phyloP scores from a whole-genome alignment of 2,329 filamentous ascomycete genomes.

The Verticillium dahliae region DNA sequence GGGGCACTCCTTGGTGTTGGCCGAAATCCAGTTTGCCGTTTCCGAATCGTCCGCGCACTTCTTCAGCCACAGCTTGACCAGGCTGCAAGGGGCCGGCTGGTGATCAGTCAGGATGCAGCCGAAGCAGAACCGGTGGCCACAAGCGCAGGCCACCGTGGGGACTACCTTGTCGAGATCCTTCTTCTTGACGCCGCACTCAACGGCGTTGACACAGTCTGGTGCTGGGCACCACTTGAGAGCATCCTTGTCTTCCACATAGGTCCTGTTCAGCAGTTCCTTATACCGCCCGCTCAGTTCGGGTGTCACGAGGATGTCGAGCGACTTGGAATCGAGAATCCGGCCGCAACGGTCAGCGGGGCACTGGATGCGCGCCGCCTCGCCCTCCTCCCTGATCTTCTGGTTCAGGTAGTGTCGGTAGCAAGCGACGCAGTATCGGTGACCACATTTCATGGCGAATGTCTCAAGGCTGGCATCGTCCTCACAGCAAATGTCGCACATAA shows the following conservation, averaged over 20 bases:
- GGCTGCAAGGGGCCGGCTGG: constrained; percentile 81
- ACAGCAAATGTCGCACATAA: constrained; percentile 92
- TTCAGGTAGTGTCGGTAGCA: constrained; percentile 88
- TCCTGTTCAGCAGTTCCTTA: constrained; percentile 78
- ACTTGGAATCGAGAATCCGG: constrained; percentile 84
- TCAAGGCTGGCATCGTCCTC: constrained; percentile 73
- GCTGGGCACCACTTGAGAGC: constrained; percentile 96
- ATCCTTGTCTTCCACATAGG: constrained; percentile 95
- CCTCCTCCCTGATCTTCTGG: constrained; percentile 93
- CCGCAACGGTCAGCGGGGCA: constrained; percentile 85
- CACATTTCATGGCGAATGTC: constrained; percentile 92
- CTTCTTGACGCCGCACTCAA: constrained; percentile 83
- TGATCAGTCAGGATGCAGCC: constrained; percentile 87
- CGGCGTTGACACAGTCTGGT: constrained; percentile 90
- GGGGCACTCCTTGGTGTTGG: constrained; percentile 97
- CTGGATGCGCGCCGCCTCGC: constrained; percentile 89
- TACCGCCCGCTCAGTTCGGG: constrained; percentile 58
- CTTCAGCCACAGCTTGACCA: constrained; percentile 95
- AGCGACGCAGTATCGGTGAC: constrained; percentile 84
- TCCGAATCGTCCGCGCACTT: constrained; percentile 98
- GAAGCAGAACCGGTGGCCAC: constrained; percentile 88
- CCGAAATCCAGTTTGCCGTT: constrained; percentile 98
- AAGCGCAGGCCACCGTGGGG: constrained; percentile 81
- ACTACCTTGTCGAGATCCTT: constrained; percentile 81
- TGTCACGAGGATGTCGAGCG: constrained; percentile 69